Base-by-base conservation (phyloP, 1,139 yeast genomes). In the Magnusiomyces suaveolens region DNA sequence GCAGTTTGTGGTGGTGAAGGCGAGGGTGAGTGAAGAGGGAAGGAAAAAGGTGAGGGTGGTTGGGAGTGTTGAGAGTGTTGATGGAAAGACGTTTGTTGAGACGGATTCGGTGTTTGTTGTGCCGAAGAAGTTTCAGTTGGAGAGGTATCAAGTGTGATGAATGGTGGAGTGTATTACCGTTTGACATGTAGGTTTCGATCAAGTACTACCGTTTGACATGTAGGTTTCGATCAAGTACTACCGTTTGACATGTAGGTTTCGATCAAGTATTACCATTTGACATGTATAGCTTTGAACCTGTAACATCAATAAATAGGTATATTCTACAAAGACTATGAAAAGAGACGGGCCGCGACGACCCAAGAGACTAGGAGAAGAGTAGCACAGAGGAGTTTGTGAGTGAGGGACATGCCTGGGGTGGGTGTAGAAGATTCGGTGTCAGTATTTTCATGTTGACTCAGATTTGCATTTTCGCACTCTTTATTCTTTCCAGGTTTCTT, bases 1-100 rank as follows among this genome's bases (percentile, higher is more conserved):
- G 64, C 92, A 84, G 61, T 87, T 89, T 63, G 74, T 89, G 48
- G 77, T 86, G 1, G 75, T 90, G 18, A 80, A 78, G 61, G 80
- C 88, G 0, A 68, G 71, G 59, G 59, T 62, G 18, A 70, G 72
- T 18, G 68, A 67, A 1, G 12, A 12, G 10, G 12, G 12, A 6
- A 29, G 12, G 33, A 62, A 64, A 24, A 61, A 61, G 48, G 64
- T 67, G 10, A 63, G 66, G 6, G 73, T 82, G 4, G 63, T 68
- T 50, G 81, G 79, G 26, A 72, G 69, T 32, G 68, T 74, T 18
- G 74, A 75, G 49, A 72, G 72, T 6, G 46, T 67, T 1, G 60
- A 68, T 38, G 77, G 79, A 3, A 69, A 71, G 52, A 59, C 69
- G 4, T 66, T 82, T 38, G 81, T 67, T 1, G 60, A 62, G 43